Evolutionary conservation across 129 eudicot genomes (phyloP).

Genomic region (Daucus carota): DH1_v3.0 NC_030384.2:39490501-39491000

Average conservation of each 20-base stretch:
- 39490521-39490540: constrained; percentile 59
- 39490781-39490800: constrained; percentile 62
- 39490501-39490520: constrained; percentile 64
- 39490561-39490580: constrained; percentile 63
- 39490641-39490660: constrained; percentile 54
- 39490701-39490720: constrained; percentile 52
- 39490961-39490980: constrained; percentile 64
- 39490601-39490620: constrained; percentile 41
- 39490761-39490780: constrained; percentile 89
- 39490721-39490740: constrained; percentile 81
- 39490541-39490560: constrained; percentile 63
- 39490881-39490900: constrained; percentile 42
- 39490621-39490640: constrained; percentile 36
- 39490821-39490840: constrained; percentile 73
- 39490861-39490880: constrained; percentile 77
- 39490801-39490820: constrained; percentile 71
- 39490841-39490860: constrained; percentile 89
- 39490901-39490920: constrained; percentile 88
- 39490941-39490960: constrained; percentile 81
- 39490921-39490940: constrained; percentile 85
- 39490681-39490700: constrained; percentile 65
- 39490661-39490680: constrained; percentile 87
- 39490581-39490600: constrained; percentile 71
- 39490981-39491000: constrained; percentile 60
- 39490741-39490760: constrained; percentile 91